Conservation (phyloP, 306 rosid species). For the Prosopis cineraria region DNA sequence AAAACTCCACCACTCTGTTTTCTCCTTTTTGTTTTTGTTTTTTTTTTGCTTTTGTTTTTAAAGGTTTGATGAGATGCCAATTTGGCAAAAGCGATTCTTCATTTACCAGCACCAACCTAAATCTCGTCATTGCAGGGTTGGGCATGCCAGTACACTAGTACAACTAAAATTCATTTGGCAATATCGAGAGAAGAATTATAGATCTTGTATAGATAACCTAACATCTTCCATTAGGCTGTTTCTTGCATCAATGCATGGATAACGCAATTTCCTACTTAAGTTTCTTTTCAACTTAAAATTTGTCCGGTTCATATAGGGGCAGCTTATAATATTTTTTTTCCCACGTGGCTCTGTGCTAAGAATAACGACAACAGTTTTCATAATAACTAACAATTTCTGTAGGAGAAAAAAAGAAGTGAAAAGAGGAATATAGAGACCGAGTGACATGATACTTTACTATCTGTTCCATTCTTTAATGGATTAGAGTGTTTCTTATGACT, state of each 20-base stretch:
- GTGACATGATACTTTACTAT: neutral
- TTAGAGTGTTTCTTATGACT: constrained; percentile 31
- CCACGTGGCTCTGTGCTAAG: neutral
- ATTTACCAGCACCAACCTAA: neutral
- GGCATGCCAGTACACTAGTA: neutral
- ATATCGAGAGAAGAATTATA: neutral
- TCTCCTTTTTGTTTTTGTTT: no score
- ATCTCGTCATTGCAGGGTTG: neutral
- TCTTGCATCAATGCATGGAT: neutral
- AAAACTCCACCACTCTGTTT: neutral
- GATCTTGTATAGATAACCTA: neutral
- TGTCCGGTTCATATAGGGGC: neutral
- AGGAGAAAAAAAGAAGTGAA: neutral
- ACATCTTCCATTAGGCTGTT: neutral
- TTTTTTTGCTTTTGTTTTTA: no score
- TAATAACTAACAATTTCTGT: neutral
- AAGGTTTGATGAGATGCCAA: constrained; percentile 1
- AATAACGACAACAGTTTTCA: constrained; percentile 4
- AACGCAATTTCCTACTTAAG: neutral
- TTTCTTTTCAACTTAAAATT: neutral
- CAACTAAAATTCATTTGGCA: neutral
- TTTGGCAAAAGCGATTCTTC: neutral
- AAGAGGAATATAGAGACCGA: constrained; percentile 13
- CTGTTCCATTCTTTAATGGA: constrained; percentile 37
- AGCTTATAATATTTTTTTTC: neutral